These are phyloP conservation scores for Penicillium coprophilum DNA, from an alignment of 495 filamentous ascomycete genomes.

Conservation along the genomic window DNA sequence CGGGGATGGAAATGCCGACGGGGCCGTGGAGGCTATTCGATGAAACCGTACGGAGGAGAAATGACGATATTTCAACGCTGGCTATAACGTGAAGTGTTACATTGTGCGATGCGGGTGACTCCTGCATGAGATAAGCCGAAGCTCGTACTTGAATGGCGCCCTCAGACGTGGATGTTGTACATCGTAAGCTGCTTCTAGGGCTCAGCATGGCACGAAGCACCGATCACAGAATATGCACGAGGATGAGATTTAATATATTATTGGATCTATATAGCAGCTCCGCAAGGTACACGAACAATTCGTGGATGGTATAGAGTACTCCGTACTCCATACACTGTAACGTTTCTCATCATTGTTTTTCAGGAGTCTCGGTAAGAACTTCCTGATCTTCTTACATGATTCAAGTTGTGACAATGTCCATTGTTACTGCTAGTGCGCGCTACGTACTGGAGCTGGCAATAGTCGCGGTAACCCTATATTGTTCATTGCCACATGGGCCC, in stretches of 20 bases:
- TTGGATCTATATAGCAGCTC: background rate
- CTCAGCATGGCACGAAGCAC: background rate
- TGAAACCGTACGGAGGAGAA: background rate
- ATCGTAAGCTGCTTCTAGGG: conserved; percentile 2
- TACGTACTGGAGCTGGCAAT: background rate
- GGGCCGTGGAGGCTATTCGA: background rate
- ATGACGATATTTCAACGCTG: background rate
- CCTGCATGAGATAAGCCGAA: background rate
- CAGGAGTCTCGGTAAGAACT: background rate
- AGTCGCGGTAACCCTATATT: conserved; percentile 5
- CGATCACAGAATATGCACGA: background rate
- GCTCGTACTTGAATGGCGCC: background rate
- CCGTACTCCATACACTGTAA: too few species aligned
- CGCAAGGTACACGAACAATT: background rate
- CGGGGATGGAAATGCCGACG: background rate
- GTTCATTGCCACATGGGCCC: background rate
- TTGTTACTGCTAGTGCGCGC: conserved; percentile 3
- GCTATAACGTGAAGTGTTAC: background rate
- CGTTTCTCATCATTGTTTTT: background rate
- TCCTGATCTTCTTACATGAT: background rate
- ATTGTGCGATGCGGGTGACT: background rate
- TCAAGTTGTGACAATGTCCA: background rate
- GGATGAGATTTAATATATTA: background rate
- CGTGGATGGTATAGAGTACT: too few species aligned
- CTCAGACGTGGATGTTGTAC: background rate